Base-by-base conservation (phyloP, 768 basidiomycete species). In the Termitomyces sp. region DNA sequence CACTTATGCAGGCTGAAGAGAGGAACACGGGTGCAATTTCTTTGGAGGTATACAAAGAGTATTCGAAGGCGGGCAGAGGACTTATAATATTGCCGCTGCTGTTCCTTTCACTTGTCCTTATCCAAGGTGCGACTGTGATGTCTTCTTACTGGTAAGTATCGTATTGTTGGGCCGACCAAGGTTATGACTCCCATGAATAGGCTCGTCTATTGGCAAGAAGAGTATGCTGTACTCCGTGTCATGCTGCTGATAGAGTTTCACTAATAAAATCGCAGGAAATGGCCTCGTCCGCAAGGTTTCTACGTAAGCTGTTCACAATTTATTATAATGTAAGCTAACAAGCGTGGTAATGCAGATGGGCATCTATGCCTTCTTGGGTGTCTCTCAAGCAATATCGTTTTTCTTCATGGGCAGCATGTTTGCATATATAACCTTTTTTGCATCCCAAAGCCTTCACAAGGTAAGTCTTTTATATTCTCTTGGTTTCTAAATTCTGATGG, bases 141-240 rank as follows among this genome's bases (percentile, higher is more conserved):
- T 82, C 84, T 8, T 83, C 84, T 0, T 90, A 90, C 65, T 91
- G 89, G 89, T 86, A 57, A 45, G 82, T 68, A 24, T n/a, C 29
- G 16, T 51, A 13, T 39, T 18, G n/a, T 39, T 13, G 3, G 18
- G 18, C 34, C 20, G 29, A 29, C 46, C 48, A 15, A 34, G 29
- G 29, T 41, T 33, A 51, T 45, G 29, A 58, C 15, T 3, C 20
- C 5, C 7, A n/a, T 52, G 41, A 28, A 29, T 42, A 85, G 87
- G 86, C 78, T 95, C 55, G 86, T 93, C 1, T 95, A 88, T 75
- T 95, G 92, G 92, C 83, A 92, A 66, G 86, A 90, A 63, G 62
- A 69, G 79, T 82, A 69, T 57, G 79, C 69, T 29, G 16, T 26
- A 16, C 47, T 31, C 18, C 41, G 51, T 13, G 18, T 18, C 22